Conservation (phyloP, 257 asterid species). For the Anisodus tanguticus region DNA sequence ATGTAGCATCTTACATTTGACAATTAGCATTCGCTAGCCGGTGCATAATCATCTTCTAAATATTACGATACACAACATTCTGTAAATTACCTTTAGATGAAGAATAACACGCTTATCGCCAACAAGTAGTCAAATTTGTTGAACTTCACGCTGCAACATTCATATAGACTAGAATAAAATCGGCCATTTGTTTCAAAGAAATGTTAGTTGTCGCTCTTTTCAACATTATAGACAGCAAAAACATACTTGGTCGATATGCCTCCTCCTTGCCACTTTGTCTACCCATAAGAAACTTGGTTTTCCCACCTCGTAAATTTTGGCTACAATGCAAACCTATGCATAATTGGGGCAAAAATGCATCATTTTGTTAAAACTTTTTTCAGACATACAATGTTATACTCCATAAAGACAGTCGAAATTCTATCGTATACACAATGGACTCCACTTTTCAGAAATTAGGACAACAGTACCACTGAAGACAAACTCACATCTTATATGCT, state of each 20-base stretch:
- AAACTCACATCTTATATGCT: background rate
- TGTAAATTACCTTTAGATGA: background rate
- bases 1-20: background rate
- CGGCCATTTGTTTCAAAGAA: background rate
- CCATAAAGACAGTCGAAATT: background rate
- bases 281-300: background rate
- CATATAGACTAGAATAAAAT: background rate
- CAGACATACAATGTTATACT: background rate
- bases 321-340: background rate
- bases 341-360: background rate
- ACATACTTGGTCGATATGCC: background rate
- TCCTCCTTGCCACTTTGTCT: background rate
- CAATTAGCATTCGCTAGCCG: background rate
- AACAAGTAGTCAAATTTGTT: background rate
- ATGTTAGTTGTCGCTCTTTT: background rate
- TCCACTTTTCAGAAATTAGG: background rate
- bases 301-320: background rate
- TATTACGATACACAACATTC: background rate
- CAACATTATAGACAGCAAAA: background rate
- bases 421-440: background rate
- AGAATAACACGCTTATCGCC: background rate
- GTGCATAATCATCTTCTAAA: background rate
- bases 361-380: background rate
- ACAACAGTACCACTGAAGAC: background rate
- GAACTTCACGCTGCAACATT: background rate